These are phyloP conservation scores for Lasiodiplodia sp. DNA, from an alignment of 2,329 filamentous ascomycete genomes.

Conservation along the genomic window DNA sequence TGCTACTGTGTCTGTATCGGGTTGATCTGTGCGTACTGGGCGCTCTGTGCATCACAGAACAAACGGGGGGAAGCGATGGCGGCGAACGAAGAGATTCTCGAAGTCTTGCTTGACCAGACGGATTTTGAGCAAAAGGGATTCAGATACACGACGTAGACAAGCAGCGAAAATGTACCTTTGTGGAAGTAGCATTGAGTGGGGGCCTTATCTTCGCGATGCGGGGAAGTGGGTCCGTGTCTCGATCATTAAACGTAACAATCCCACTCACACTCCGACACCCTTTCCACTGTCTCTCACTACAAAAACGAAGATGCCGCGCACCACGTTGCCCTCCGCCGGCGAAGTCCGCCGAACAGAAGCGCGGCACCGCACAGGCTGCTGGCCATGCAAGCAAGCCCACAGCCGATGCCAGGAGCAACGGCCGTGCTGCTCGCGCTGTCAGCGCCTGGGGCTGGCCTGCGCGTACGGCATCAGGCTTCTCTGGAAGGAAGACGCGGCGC, in stretches of 20 bases:
- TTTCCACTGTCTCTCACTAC: neutral
- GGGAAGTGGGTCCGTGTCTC: constrained; percentile 10
- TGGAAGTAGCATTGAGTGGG: neutral
- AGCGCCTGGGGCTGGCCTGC: constrained; percentile 38
- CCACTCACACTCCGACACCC: neutral
- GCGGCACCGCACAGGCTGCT: constrained; percentile 31
- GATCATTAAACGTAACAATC: neutral
- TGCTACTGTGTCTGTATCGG: constrained; percentile 28
- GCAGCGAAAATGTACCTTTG: neutral
- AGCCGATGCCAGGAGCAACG: constrained; percentile 43
- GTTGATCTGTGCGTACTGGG: constrained; percentile 25
- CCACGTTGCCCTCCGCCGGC: neutral
- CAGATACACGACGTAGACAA: constrained; percentile 29
- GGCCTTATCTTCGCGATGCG: neutral
- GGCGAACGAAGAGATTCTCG: neutral
- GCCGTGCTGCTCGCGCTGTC: constrained; percentile 40
- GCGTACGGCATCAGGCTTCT: constrained; percentile 37
- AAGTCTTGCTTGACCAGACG: constrained; percentile 31
- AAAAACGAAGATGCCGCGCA: neutral
- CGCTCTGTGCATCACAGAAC: constrained; percentile 6
- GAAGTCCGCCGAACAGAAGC: neutral
- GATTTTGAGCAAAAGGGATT: constrained; percentile 34
- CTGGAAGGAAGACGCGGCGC: constrained; percentile 43
- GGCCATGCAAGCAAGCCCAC: constrained; percentile 38
- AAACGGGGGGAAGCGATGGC: neutral